Conservation (phyloP, 179 eudicot genomes). For the Carnegiea gigantea region DNA sequence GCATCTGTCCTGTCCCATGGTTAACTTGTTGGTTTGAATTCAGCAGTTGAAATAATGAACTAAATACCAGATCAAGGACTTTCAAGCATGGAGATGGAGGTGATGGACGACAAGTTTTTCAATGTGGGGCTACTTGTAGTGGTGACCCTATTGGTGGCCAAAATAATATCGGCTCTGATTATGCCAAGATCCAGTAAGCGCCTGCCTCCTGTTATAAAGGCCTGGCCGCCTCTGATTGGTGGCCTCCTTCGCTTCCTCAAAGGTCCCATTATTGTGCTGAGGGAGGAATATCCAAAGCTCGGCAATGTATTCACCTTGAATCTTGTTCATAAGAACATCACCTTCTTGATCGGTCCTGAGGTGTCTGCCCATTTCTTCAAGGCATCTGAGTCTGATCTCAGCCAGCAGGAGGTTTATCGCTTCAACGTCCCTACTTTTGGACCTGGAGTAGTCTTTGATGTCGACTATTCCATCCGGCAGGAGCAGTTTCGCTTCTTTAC, state of each 20-base stretch:
- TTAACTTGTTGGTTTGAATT: neutral
- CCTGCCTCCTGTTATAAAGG: slow-evolving; percentile 61
- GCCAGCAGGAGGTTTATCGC: slow-evolving; percentile 86
- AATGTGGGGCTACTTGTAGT: slow-evolving; percentile 60
- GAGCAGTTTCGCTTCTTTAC: slow-evolving; percentile 95
- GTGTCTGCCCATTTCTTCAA: slow-evolving; percentile 92
- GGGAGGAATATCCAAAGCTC: slow-evolving; percentile 74
- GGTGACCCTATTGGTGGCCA: slow-evolving; percentile 60
- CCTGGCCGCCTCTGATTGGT: slow-evolving; percentile 60
- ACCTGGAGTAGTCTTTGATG: slow-evolving; percentile 85
- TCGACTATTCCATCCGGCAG: slow-evolving; percentile 69
- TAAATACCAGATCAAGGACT: neutral
- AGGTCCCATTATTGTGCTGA: slow-evolving; percentile 72
- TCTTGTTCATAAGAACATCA: slow-evolving; percentile 63
- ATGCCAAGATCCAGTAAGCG: slow-evolving; percentile 59
- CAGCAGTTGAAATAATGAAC: neutral
- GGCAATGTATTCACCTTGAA: slow-evolving; percentile 82
- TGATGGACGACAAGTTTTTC: slow-evolving; percentile 34
- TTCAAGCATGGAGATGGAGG: neutral
- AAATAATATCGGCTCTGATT: slow-evolving; percentile 50
- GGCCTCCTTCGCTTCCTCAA: slow-evolving; percentile 60
- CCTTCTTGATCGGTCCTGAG: slow-evolving; percentile 85
- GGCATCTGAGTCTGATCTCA: slow-evolving; percentile 77
- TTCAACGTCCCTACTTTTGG: slow-evolving; percentile 88
- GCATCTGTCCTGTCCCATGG: neutral